These are phyloP conservation scores for Gloeostereum incarnatum DNA, from an alignment of 768 basidiomycete genomes.

Conservation along the genomic window DNA sequence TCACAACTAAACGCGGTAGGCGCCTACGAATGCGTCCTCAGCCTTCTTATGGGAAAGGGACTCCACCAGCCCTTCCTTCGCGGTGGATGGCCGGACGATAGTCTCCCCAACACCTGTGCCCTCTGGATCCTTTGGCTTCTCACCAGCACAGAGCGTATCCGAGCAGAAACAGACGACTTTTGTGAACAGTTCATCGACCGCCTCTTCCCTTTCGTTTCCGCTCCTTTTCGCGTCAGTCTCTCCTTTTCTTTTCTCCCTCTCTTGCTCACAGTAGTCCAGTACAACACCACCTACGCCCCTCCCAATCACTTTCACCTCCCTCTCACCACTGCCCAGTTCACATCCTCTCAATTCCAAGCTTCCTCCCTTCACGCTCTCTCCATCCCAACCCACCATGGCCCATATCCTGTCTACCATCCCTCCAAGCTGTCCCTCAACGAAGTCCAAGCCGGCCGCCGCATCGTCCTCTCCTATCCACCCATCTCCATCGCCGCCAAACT, in stretches of 20 bases:
- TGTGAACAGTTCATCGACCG: conserved; percentile 18
- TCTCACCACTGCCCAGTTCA: conserved; percentile 16
- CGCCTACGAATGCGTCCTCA: conserved; percentile 34
- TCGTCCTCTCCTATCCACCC: conserved; percentile 27
- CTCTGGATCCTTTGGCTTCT: conserved; percentile 62
- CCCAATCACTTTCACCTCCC: conserved; percentile 54
- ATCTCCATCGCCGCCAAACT: conserved; percentile 51
- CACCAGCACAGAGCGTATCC: conserved; percentile 27
- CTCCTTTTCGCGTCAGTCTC: conserved; percentile 42
- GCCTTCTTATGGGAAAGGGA: too few species aligned
- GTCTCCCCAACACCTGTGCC: conserved; percentile 35
- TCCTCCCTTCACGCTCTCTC: conserved; percentile 14
- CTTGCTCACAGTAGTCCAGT: too few species aligned
- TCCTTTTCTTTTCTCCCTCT: too few species aligned
- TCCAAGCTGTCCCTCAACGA: conserved; percentile 20
- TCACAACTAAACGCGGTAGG: conserved; percentile 45
- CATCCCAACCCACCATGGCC: conserved; percentile 27
- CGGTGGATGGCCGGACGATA: conserved; percentile 53
- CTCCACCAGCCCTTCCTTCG: conserved; percentile 35
- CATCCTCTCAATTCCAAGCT: conserved; percentile 6
- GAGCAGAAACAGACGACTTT: conserved; percentile 13
- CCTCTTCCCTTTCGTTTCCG: conserved; percentile 36
- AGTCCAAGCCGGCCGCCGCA: conserved; percentile 20
- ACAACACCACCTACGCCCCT: conserved; percentile 49
- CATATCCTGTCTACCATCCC: conserved; percentile 35